Evolutionary conservation across 2,329 filamentous ascomycete genomes (phyloP), one percentile per base, ranked within the genome.

Genomic region (Fusarium gaditjirri): DNA sequence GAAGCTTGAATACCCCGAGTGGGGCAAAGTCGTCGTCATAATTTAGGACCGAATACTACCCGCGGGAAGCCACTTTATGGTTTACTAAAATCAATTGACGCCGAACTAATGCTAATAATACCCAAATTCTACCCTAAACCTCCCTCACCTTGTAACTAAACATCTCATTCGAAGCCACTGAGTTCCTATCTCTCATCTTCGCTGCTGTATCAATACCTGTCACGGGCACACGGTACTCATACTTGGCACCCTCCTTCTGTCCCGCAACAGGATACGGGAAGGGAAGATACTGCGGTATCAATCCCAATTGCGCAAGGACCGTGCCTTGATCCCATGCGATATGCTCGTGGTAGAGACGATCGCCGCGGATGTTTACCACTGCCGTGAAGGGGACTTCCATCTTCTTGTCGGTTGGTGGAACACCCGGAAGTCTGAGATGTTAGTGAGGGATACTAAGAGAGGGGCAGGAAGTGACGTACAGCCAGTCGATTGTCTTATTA

Each of bases 311-410:
- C 8, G 86, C 80, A n/a, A 93, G 79, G 13, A 88, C 88, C 1
- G 88, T 91, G 0, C 85, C 89, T 75, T 92, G 90, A 61, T 93
- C 91, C 91, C 91, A 93, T 14, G 86, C 84, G 17, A 93, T 90
- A 68, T 92, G 90, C 75, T 93, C 91, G 61, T 92, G 89, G 65
- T 88, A 90, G 2, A 93, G 78, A 4, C 88, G 84, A 58, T 91
- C 90, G 1, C 90, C 91, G 0, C 90, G 84, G 54, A 93, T 84
- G 36, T 89, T 89, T 1, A 92, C 89, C 5, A 93, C 84, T 4
- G 86, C 86, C 1, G 89, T 90, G 52, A 92, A 86, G 0, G 90
- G 87, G 16, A 93, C 83, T 42, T 88, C 83, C 16, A 91, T 84
- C 8, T 83, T 81, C 54, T 82, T 83, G 38, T 84, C 81, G 0